phyloP scores from a whole-genome alignment of 2,329 filamentous ascomycete genomes.

The Daldinia sp. region DNA sequence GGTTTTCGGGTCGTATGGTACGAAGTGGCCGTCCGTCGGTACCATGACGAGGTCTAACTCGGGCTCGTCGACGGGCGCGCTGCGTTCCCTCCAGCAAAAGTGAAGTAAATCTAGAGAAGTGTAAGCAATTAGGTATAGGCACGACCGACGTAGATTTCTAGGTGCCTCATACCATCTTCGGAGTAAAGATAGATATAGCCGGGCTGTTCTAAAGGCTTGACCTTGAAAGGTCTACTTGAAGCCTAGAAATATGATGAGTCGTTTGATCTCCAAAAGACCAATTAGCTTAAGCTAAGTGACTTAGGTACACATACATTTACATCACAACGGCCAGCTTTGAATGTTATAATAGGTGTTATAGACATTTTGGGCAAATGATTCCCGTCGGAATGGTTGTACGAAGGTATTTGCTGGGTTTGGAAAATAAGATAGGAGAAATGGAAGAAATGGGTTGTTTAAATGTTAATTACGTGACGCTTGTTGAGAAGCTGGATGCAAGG shows the following conservation, averaged over 20 bases:
- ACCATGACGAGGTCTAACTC: slow-evolving; percentile 94
- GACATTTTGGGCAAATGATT: slow-evolving; percentile 67
- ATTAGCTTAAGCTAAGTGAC: slow-evolving; percentile 19
- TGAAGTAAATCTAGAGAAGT: slow-evolving; percentile 79
- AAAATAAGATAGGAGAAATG: neutral
- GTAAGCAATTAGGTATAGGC: slow-evolving; percentile 27
- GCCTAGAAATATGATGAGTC: slow-evolving; percentile 37
- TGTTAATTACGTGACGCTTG: slow-evolving; percentile 15
- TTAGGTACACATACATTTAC: slow-evolving; percentile 70
- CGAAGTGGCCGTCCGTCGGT: slow-evolving; percentile 85
- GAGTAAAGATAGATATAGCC: slow-evolving; percentile 93
- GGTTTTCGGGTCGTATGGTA: slow-evolving; percentile 74
- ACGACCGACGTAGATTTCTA: neutral
- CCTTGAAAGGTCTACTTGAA: slow-evolving; percentile 67
- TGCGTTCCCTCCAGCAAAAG: slow-evolving; percentile 94
- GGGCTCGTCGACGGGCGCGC: slow-evolving; percentile 72
- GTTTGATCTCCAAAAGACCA: slow-evolving; percentile 1
- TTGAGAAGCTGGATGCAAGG: slow-evolving; percentile 36
- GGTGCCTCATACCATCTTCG: slow-evolving; percentile 74
- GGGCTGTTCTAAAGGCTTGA: slow-evolving; percentile 74
- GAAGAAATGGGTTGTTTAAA: neutral
- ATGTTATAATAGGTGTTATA: slow-evolving; percentile 85
- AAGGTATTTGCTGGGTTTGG: slow-evolving; percentile 16
- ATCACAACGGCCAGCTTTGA: slow-evolving; percentile 93
- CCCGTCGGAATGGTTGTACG: neutral